Base-by-base conservation (phyloP, 768 basidiomycete species). In the Kwoniella bestiolae region DNA sequence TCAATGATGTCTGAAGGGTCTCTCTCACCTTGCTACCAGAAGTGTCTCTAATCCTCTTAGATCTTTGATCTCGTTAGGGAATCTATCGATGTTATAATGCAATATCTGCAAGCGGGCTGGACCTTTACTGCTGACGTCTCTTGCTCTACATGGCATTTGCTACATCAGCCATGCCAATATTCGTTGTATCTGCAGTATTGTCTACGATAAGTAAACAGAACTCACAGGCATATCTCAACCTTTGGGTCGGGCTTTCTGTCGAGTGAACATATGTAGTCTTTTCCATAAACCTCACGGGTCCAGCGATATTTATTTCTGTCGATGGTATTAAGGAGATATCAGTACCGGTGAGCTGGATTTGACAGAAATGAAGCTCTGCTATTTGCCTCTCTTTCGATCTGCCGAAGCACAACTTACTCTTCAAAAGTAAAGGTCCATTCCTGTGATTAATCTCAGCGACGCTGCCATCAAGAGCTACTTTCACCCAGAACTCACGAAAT, bases 361-460 rank as follows among this genome's bases (percentile, higher is more conserved):
- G 18, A 46, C n/a, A 38, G n/a, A 45, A n/a, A n/a, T n/a, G n/a
- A n/a, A n/a, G n/a, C n/a, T n/a, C n/a, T n/a, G n/a, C n/a, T n/a
- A n/a, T n/a, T n/a, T n/a, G n/a, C n/a, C 12, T 35, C 11, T 50
- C 16, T 0, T 32, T 52, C 14, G 11, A 14, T 52, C 25, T 28
- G 0, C n/a, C 6, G 34, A 8, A 18, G 28, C 11, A 44, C 21
- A 8, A 49, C 72, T 65, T 32, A 78, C 76, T 60, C 77, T 65
- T 78, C 74, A 51, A 77, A 80, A 1, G 47, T 56, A 44, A 80
- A 78, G 14, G 77, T 73, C 79, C 79, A 80, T 63, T 80, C 79
- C 79, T 80, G 8, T 50, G 8, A 5, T n/a, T 16, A 12, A 25
- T 23, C 35, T 63, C 49, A 59, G 60, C 26, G n/a, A n/a, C 2